These are phyloP conservation scores for Hypoxylon sp. DNA, from an alignment of 2,329 filamentous ascomycete genomes.

Conservation along the genomic window DNA sequence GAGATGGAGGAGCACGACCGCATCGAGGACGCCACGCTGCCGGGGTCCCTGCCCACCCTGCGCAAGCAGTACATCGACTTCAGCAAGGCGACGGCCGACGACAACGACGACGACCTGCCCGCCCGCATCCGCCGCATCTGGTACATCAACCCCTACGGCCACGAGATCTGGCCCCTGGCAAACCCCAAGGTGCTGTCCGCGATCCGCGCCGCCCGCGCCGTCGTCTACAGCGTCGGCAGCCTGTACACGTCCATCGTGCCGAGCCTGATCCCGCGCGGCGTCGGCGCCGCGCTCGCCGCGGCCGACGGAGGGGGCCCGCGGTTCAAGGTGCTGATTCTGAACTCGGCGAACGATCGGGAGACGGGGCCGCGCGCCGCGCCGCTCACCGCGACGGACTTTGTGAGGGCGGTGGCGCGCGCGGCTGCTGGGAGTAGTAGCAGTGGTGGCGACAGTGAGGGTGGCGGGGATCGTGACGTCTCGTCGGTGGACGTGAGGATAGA, in stretches of 20 bases:
- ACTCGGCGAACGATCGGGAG: slow-evolving; percentile 86
- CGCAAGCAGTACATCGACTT: slow-evolving; percentile 85
- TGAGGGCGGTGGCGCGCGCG: slow-evolving; percentile 81
- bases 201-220: slow-evolving; percentile 70
- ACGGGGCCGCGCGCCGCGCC: slow-evolving; percentile 76
- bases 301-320: slow-evolving; percentile 52
- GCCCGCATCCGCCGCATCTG: slow-evolving; percentile 84
- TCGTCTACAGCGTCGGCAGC: slow-evolving; percentile 94
- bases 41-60: slow-evolving; percentile 82
- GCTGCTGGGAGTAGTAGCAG: slow-evolving; percentile 74
- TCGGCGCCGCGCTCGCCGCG: slow-evolving; percentile 69
- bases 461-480: too few relatives aligned
- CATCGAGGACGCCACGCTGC: slow-evolving; percentile 83
- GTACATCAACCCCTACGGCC: slow-evolving; percentile 99
- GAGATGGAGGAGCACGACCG: slow-evolving; percentile 68
- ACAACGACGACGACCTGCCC: slow-evolving; percentile 78
- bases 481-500: slow-evolving; percentile 36
- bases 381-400: slow-evolving; percentile 83
- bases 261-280: slow-evolving; percentile 80
- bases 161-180: slow-evolving; percentile 87
- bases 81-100: slow-evolving; percentile 65
- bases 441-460: slow-evolving; percentile 49
- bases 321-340: slow-evolving; percentile 85
- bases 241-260: slow-evolving; percentile 92
- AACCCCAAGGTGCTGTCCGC: slow-evolving; percentile 84